A percentile compares a stretch with the other conserved stretches of the same genome.
Conservation (phyloP, 139 green algal genomes). For the Tetraselmis chui region DNA sequence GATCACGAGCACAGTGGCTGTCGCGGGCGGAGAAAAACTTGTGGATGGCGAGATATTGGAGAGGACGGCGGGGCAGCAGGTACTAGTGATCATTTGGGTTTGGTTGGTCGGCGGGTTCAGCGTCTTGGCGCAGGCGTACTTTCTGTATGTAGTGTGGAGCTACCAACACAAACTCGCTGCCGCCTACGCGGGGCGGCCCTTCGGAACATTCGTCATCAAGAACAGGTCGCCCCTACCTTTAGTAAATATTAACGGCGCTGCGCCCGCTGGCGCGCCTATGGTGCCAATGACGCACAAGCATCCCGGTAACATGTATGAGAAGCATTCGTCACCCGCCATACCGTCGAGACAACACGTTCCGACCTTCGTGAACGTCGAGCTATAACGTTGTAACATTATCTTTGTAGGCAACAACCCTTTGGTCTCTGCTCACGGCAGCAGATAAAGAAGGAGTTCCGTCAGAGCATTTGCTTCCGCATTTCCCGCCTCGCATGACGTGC, state of each 20-base stretch:
- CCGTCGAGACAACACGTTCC: not conserved
- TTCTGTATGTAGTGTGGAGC: not conserved
- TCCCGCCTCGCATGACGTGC: no score
- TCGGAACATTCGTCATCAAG: not conserved
- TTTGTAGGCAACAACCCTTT: no score
- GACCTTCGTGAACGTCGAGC: no score
- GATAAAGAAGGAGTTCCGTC: no score
- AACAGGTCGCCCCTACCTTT: not conserved
- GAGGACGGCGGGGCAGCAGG: not conserved
- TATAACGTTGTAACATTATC: no score
- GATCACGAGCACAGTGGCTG: not conserved
- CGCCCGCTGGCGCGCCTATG: not conserved
- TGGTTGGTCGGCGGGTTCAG: not conserved
- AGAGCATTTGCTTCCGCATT: no score
- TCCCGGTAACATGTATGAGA: not conserved
- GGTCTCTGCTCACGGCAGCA: no score
- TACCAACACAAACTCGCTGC: not conserved
- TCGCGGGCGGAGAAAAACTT: not conserved
- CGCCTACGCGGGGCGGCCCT: not conserved
- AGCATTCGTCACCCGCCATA: not conserved
- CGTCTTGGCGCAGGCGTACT: not conserved
- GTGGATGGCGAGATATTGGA: not conserved
- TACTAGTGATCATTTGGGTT: not conserved
- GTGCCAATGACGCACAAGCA: not conserved
- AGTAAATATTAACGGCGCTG: not conserved